Conservation (phyloP, 108 stramenopile genomes). For the Nitzschia sp. region DNA sequence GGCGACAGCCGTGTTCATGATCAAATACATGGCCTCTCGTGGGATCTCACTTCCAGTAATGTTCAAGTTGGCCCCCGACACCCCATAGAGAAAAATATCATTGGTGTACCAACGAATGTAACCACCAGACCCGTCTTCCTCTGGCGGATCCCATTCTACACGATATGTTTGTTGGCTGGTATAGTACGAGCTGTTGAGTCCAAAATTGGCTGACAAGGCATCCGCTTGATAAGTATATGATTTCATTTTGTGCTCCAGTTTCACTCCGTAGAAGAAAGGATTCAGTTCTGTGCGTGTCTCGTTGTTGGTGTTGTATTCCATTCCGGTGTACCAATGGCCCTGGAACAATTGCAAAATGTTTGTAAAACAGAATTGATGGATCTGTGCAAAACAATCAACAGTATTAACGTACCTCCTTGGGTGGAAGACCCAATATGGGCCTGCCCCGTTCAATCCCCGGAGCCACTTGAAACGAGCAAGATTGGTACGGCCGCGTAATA, state of each 20-base stretch:
- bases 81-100: conserved; percentile 61
- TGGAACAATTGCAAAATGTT: conserved; percentile 3
- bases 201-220: conserved; percentile 80
- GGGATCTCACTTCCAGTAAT: conserved; percentile 81
- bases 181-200: conserved; percentile 63
- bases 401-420: conserved; percentile 46
- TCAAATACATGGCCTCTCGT: conserved; percentile 85
- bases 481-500: conserved; percentile 82
- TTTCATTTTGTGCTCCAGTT: conserved; percentile 69
- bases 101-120: conserved; percentile 83
- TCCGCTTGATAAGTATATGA: conserved; percentile 80
- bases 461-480: conserved; percentile 72
- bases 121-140: conserved; percentile 60
- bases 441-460: conserved; percentile 51
- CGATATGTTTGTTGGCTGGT: conserved; percentile 68
- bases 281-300: conserved; percentile 66
- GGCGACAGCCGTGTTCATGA: conserved; percentile 86
- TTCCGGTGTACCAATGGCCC: conserved; percentile 80
- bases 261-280: conserved; percentile 89
- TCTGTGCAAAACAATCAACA: not conserved
- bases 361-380: not conserved
- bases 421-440: conserved; percentile 53
- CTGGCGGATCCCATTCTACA: conserved; percentile 86
- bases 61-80: conserved; percentile 54
- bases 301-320: conserved; percentile 72